Percentiles rank a stretch among this genome's conserved stretches.
These are phyloP conservation scores for Paulownia fortunei DNA, from an alignment of 257 asterid species.

Conservation along the genomic window DNA sequence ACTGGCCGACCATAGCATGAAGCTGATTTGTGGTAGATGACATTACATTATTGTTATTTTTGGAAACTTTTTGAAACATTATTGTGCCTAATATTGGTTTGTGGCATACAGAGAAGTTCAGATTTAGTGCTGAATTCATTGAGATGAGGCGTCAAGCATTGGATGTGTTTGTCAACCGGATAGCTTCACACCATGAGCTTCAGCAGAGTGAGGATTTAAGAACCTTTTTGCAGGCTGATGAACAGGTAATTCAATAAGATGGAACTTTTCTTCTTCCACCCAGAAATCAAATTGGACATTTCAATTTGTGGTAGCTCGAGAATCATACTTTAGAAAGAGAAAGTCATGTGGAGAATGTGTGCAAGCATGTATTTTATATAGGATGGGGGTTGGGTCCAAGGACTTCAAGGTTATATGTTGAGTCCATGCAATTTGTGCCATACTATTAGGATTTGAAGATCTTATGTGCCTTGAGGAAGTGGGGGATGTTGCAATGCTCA, in stretches of 20 bases:
- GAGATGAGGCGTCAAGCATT: constrained; percentile 98
- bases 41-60: not conserved
- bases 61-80: constrained; percentile 13
- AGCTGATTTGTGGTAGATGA: constrained; percentile 22
- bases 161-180: constrained; percentile 84
- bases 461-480: constrained; percentile 28
- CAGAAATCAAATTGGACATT: constrained; percentile 6
- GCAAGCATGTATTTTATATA: constrained; percentile 1
- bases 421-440: not conserved
- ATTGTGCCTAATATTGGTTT: constrained; percentile 30
- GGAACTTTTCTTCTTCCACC: constrained; percentile 22
- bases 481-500: constrained; percentile 1
- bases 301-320: constrained; percentile 26
- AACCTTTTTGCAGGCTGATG: constrained; percentile 92
- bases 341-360: constrained; percentile 16
- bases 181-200: constrained; percentile 90
- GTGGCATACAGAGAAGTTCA: constrained; percentile 75
- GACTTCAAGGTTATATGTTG: constrained; percentile 6
- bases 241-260: constrained; percentile 65
- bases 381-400: not conserved
- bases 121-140: constrained; percentile 93
- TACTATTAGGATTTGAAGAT: not conserved
- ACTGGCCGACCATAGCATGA: constrained; percentile 14
- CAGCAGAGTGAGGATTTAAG: constrained; percentile 88
- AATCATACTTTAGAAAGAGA: constrained; percentile 5